Conservation (phyloP, 495 filamentous ascomycete genomes). For the Lophium mytilinum region DNA sequence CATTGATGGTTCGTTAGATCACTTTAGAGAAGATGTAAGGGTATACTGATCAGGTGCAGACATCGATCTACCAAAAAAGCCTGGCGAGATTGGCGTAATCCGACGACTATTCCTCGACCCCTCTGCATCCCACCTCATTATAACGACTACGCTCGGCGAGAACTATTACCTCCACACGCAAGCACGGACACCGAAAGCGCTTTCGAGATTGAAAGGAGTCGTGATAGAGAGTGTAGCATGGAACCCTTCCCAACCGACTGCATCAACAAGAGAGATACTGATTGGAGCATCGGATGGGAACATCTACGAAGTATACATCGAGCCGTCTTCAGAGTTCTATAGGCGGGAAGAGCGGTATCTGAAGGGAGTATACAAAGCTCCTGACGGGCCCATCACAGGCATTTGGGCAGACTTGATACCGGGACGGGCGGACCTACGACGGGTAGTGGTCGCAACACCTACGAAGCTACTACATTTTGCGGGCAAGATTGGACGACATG, state of each 20-base stretch:
- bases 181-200: constrained; percentile 72
- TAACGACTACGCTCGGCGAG: constrained; percentile 84
- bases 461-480: constrained; percentile 67
- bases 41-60: constrained; percentile 43
- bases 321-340: constrained; percentile 88
- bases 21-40: neutral
- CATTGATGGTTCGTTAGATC: constrained; percentile 68
- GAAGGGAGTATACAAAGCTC: constrained; percentile 66
- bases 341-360: constrained; percentile 88
- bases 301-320: constrained; percentile 92
- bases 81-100: constrained; percentile 82
- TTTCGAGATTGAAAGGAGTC: constrained; percentile 78
- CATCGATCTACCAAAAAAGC: constrained; percentile 93
- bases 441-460: constrained; percentile 70
- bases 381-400: constrained; percentile 71
- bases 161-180: constrained; percentile 98
- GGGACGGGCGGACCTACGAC: constrained; percentile 56
- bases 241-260: constrained; percentile 94
- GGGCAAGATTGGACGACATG: constrained; percentile 62
- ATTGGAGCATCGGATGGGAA: constrained; percentile 86
- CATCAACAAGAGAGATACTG: constrained; percentile 91
- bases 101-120: constrained; percentile 95
- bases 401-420: constrained; percentile 69
- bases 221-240: constrained; percentile 83
- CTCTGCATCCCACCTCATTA: constrained; percentile 86